phyloP scores from a whole-genome alignment of 73 alveolate species.

The Symbiodinium pilosum region DNA sequence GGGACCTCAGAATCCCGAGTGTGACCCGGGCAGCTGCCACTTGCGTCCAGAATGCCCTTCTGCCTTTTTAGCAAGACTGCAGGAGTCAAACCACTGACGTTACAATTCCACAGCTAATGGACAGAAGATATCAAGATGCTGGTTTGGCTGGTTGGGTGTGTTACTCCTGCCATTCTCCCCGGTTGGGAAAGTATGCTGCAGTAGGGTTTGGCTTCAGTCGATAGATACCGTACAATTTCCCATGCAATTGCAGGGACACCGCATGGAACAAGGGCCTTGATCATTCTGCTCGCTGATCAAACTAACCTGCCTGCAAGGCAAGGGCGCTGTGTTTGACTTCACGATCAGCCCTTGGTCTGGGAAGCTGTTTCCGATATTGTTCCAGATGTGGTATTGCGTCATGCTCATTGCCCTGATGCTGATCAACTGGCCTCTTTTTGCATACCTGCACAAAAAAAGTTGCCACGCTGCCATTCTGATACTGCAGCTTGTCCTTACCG shows the following conservation, averaged over 20 bases:
- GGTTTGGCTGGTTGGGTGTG: too few relatives aligned
- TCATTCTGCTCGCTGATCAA: too few relatives aligned
- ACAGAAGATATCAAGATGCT: too few relatives aligned
- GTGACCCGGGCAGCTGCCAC: conserved; percentile 57
- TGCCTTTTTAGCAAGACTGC: background rate
- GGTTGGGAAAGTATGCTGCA: too few relatives aligned
- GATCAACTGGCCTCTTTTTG: conserved; percentile 70
- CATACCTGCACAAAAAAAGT: conserved; percentile 22
- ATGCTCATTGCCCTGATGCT: conserved; percentile 62
- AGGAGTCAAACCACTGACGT: too few relatives aligned
- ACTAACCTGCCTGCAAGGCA: too few relatives aligned
- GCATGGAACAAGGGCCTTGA: too few relatives aligned
- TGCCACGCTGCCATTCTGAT: conserved; percentile 31
- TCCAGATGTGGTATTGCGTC: conserved; percentile 85
- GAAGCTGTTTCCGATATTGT: conserved; percentile 45
- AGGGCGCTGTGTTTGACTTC: conserved; percentile 53
- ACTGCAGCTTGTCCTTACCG: conserved; percentile 10
- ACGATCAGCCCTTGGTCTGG: conserved; percentile 81
- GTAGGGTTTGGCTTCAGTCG: too few relatives aligned
- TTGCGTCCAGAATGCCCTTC: conserved; percentile 38
- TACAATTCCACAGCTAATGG: too few relatives aligned
- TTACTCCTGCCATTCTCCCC: too few relatives aligned
- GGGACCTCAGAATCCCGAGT: conserved; percentile 80
- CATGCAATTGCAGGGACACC: too few relatives aligned
- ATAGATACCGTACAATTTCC: too few relatives aligned